Conservation (phyloP, 805 yeast species). For the Wickerhamiella brachini region DNA sequence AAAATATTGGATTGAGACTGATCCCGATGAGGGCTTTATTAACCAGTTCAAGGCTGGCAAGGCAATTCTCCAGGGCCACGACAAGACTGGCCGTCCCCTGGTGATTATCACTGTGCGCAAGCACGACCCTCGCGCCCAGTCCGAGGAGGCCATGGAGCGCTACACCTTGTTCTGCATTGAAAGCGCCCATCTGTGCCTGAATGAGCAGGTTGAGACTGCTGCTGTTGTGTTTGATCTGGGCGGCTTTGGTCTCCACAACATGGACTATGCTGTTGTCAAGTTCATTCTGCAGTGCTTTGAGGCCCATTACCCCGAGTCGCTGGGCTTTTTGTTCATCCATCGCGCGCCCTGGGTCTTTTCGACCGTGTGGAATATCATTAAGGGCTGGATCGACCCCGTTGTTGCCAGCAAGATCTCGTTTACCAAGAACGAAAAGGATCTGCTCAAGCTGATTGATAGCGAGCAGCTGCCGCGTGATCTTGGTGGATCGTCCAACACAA, state of each 20-base stretch:
- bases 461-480: constrained; percentile 51
- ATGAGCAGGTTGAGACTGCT: constrained; percentile 65
- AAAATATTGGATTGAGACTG: constrained; percentile 34
- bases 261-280: constrained; percentile 87
- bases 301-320: constrained; percentile 90
- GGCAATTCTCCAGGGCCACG: constrained; percentile 62
- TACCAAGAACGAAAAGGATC: constrained; percentile 56
- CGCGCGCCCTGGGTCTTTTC: constrained; percentile 96
- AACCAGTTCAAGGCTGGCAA: constrained; percentile 51
- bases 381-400: constrained; percentile 92
- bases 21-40: constrained; percentile 31
- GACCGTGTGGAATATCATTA: constrained; percentile 86
- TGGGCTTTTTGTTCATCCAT: constrained; percentile 74
- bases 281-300: constrained; percentile 81
- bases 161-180: constrained; percentile 71
- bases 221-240: constrained; percentile 76
- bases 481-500: constrained; percentile 58
- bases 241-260: constrained; percentile 77
- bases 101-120: constrained; percentile 67
- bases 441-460: constrained; percentile 45
- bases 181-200: constrained; percentile 59
- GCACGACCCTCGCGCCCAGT: constrained; percentile 57
- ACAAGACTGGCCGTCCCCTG: constrained; percentile 60
- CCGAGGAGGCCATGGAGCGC: constrained; percentile 56
- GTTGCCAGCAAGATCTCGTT: constrained; percentile 85